Evolutionary conservation across 108 stramenopile species (phyloP).

Genomic region (Schizochytrium sp.): DNA sequence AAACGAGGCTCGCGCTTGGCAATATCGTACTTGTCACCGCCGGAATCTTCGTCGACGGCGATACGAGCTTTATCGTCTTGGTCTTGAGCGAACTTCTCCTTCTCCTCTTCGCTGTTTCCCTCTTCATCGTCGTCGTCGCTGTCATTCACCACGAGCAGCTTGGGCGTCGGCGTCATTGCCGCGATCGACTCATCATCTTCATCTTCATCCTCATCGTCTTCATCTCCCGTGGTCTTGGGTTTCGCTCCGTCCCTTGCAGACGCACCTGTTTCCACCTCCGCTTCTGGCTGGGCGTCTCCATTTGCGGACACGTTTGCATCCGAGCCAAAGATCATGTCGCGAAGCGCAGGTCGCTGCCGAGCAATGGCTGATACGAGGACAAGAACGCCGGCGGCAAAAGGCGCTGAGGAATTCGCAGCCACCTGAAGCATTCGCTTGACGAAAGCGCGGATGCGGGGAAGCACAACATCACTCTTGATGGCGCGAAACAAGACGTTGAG

Average conservation of each 20-base stretch:
- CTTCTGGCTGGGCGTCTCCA: constrained; percentile 9
- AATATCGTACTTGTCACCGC: constrained; percentile 25
- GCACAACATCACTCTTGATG: constrained; percentile 68
- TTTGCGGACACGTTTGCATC: constrained; percentile 61
- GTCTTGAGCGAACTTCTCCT: neutral
- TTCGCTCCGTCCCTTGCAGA: neutral
- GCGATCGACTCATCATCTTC: neutral
- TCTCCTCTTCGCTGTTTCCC: neutral
- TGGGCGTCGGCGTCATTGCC: neutral
- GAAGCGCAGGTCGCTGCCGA: constrained; percentile 50
- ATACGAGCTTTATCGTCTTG: neutral
- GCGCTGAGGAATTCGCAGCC: constrained; percentile 55
- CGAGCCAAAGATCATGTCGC: constrained; percentile 46
- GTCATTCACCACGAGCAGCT: neutral
- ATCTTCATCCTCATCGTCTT: neutral
- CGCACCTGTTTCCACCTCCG: neutral
- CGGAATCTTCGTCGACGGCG: neutral
- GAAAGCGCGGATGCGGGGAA: constrained; percentile 64
- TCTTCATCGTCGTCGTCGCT: neutral
- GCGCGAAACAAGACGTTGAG: constrained; percentile 92
- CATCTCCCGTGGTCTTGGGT: neutral
- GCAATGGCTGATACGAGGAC: constrained; percentile 82
- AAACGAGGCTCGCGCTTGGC: constrained; percentile 40
- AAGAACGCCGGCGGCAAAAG: constrained; percentile 68
- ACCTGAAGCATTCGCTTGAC: constrained; percentile 73